Conservation (phyloP, 257 asterid genomes). For the Ajuga chamaepitys region DNA sequence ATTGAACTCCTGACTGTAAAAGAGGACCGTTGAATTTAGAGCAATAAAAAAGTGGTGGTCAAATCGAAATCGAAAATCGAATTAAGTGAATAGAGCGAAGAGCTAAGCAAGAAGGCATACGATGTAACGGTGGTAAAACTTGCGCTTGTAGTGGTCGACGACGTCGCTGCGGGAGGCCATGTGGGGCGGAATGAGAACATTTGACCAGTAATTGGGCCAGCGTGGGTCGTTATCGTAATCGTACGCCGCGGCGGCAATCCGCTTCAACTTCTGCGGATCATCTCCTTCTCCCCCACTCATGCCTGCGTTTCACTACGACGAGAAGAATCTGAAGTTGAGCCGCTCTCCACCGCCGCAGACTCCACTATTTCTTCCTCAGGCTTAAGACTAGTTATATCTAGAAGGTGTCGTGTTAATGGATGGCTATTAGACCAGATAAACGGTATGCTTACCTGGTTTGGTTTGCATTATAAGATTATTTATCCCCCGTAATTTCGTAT, state of each 20-base stretch:
- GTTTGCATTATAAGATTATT: too few species aligned
- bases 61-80: not conserved
- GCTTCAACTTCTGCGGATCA: constrained; percentile 78
- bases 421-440: too few species aligned
- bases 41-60: not conserved
- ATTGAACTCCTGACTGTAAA: too few species aligned
- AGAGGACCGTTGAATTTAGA: not conserved
- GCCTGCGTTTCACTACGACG: too few species aligned
- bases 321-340: too few species aligned
- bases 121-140: constrained; percentile 89
- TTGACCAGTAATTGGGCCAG: constrained; percentile 95
- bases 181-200: constrained; percentile 83
- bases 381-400: too few species aligned
- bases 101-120: constrained; percentile 32
- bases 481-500: too few species aligned
- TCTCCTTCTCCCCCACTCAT: constrained; percentile 76
- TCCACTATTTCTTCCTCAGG: too few species aligned
- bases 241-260: constrained; percentile 71
- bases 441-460: too few species aligned
- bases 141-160: constrained; percentile 79
- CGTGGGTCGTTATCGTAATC: constrained; percentile 81
- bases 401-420: too few species aligned
- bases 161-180: constrained; percentile 82
- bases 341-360: too few species aligned
- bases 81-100: not conserved